These are phyloP conservation scores for Nemania abortiva DNA, from an alignment of 2,329 filamentous ascomycete genomes.

Conservation along the genomic window DNA sequence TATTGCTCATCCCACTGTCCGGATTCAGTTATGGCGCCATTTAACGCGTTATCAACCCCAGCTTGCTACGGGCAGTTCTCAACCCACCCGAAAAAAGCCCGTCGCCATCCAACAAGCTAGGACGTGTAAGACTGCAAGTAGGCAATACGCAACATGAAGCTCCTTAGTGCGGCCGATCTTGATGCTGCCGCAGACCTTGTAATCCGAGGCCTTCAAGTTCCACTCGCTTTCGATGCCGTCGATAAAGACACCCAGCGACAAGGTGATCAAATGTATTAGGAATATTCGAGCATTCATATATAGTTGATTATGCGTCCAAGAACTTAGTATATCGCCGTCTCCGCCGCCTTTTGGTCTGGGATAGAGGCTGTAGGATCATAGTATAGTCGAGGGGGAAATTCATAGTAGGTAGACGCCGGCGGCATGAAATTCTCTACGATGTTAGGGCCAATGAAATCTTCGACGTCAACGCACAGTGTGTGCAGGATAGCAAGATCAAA, in stretches of 20 bases:
- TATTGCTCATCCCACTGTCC: no score
- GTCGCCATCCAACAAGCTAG: constrained; percentile 1
- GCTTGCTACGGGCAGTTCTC: background rate
- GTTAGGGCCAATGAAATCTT: constrained; percentile 19
- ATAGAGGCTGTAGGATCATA: constrained; percentile 1
- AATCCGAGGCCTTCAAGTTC: background rate
- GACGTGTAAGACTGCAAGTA: background rate
- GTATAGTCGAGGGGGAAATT: background rate
- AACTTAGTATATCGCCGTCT: background rate
- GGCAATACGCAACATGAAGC: background rate
- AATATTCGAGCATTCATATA: background rate
- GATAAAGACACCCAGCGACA: constrained; percentile 3
- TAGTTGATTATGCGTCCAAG: background rate
- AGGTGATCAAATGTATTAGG: background rate
- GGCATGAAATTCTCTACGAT: constrained; percentile 14
- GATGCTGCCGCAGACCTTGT: constrained; percentile 2
- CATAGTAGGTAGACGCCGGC: background rate
- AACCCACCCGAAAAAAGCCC: background rate
- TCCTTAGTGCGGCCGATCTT: background rate
- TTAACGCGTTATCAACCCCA: no score
- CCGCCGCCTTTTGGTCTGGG: background rate
- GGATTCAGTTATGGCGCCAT: no score
- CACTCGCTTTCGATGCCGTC: background rate
- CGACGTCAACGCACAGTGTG: background rate
- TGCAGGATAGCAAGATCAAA: background rate